Evolutionary conservation across 768 basidiomycete species (phyloP), one percentile per base, ranked within the genome.

Genomic region (Lactarius sp.): DNA sequence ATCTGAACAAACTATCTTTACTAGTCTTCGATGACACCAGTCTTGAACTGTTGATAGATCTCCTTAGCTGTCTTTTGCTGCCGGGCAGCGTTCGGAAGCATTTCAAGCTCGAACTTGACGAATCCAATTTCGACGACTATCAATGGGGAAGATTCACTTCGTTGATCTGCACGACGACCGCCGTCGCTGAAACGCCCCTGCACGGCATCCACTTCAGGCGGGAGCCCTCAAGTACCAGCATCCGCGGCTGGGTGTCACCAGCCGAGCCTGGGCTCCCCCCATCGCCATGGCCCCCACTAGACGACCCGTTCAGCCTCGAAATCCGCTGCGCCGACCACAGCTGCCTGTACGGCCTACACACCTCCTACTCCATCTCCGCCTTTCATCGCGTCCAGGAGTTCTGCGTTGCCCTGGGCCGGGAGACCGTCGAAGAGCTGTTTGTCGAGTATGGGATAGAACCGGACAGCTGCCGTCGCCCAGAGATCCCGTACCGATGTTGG

Each of bases 131-230:
- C 18, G 53, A 49, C 20, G 34, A 13, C 1, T 18, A 16, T 31
- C 42, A 47, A 18, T 61, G 60, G 60, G 42, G 18, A 10, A 61
- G 34, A 47, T 50, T 61, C 44, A 22, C 52, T n/a, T 34, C 52
- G 4, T 46, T 49, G 44, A 18, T 61, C 34, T 42, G 18, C 7
- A 14, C 46, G n/a, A 27, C 22, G 37, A 41, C 31, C 58, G 77
- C 52, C 16, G 34, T 22, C 20, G 22, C 46, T 8, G 4, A 22
- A 2, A 27, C 27, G 8, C 60, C 60, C 31, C 12, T 50, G 34
- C 44, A 53, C n/a, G 52, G 22, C 44, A 46, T 54, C 44, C 60
- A 54, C 22, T 54, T 61, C 44, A 61, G 52, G 10, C 41, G 60
- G 34, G 60, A 47, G 14, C 60, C 60, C 33, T 36, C 34, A 34